phyloP scores from a whole-genome alignment of 257 asterid species.

The Solanum virginianum region DNA sequence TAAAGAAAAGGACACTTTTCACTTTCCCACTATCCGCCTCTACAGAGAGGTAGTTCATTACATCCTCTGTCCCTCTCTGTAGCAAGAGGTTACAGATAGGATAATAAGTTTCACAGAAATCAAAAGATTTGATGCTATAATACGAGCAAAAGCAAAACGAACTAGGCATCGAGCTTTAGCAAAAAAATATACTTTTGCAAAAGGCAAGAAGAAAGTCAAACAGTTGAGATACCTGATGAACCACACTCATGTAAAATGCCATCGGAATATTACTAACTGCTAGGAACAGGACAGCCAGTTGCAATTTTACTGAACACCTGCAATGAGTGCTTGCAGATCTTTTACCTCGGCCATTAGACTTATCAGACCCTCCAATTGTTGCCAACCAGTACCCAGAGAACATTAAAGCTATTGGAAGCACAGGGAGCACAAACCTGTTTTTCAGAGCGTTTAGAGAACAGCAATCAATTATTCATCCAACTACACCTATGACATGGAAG shows the following conservation, averaged over 20 bases:
- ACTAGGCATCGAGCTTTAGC: neutral
- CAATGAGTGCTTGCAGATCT: slow-evolving; percentile 11
- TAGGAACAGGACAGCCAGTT: slow-evolving; percentile 37
- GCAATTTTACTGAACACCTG: slow-evolving; percentile 23
- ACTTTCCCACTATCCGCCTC: slow-evolving; percentile 56
- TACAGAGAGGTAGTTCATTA: slow-evolving; percentile 59
- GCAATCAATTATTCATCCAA: neutral
- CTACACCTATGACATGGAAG: neutral
- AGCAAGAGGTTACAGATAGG: neutral
- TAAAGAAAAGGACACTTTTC: slow-evolving; percentile 54
- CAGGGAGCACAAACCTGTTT: slow-evolving; percentile 93
- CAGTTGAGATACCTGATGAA: slow-evolving; percentile 65
- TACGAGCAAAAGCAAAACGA: neutral
- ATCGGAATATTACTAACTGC: slow-evolving; percentile 74
- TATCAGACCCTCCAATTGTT: slow-evolving; percentile 14
- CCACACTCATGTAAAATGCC: slow-evolving; percentile 87
- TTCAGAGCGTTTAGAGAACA: slow-evolving; percentile 31
- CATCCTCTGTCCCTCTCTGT: slow-evolving; percentile 97
- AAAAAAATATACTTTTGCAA: neutral
- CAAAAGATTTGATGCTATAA: neutral
- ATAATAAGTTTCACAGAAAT: neutral
- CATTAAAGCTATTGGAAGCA: slow-evolving; percentile 87
- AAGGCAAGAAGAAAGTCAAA: neutral
- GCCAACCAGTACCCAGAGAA: slow-evolving; percentile 74
- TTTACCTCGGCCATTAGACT: slow-evolving; percentile 14